Evolutionary conservation across 164 flowering plant species (phyloP), one percentile per base, ranked within the genome.

Genomic region (Berberis thunbergii): DNA sequence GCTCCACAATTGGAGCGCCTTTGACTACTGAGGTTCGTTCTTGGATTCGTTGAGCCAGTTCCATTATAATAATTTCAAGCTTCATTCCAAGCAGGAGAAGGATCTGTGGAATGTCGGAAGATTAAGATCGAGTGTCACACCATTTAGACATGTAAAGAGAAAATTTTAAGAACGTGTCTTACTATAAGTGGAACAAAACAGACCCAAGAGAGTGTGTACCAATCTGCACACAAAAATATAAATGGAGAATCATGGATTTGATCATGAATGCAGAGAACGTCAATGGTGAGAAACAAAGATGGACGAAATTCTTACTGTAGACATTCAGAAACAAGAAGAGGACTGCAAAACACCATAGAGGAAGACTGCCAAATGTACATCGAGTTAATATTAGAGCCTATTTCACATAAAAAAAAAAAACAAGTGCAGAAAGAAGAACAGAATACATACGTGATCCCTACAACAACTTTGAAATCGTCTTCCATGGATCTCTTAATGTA

Each of bases 381-480:
- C 40, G 9, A 56, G 4, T 64, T 46, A 70, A 61, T 40, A 4
- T 44, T 7, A 38, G 26, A 63, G 12, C 39, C 12, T 55, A 4
- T 46, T 4, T 46, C 8, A 2, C 2, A 11, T 6, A 52, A 4
- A 10, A 12, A 4, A 52, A 52, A 10, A 10, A 52, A 10, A 50
- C 9, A 9, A 50, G 3, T 8, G 42, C 3, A 54, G n/a, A 7
- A 39, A 39, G 4, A 7, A 13, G 43, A 41, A 12, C 2, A 49
- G 54, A 26, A 13, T 4, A 55, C 58, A 12, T 4, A 89, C 97
- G 88, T 90, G 69, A 90, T 87, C 1, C 87, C 86, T 2, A 90
- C 95, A 2, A 90, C 95, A 2, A 80, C 84, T 59, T 90, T 87
- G 86, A 90, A 90, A 72, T 90, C 97, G 61, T 87, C 97, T 65